These are phyloP conservation scores for Naganishia albida DNA, from an alignment of 1,284 basidiomycete species.

Conservation along the genomic window DNA sequence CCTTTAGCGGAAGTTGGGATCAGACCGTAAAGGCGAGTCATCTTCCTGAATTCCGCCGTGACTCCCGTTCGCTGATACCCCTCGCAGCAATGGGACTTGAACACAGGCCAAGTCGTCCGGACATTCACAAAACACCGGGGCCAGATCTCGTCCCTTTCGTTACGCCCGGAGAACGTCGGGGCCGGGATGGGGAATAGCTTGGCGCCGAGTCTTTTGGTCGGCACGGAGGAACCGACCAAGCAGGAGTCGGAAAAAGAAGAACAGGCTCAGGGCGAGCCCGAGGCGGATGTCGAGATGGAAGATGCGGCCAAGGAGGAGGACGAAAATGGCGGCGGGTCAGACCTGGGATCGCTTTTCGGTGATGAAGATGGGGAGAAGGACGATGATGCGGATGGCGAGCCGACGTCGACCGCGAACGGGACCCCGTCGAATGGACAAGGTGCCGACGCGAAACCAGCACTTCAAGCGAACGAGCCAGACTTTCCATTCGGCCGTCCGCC, in stretches of 20 bases:
- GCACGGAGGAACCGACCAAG: neutral
- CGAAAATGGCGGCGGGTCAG: conserved; percentile 47
- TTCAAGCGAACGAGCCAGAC: neutral
- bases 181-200: conserved; percentile 20
- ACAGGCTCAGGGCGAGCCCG: neutral
- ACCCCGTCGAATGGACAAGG: conserved; percentile 27
- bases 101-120: conserved; percentile 79
- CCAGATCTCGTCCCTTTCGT: conserved; percentile 78
- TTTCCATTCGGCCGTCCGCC: conserved; percentile 17
- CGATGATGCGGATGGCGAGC: conserved; percentile 57
- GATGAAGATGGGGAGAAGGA: conserved; percentile 38
- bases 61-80: neutral
- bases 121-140: conserved; percentile 80
- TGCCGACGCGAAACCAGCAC: conserved; percentile 56
- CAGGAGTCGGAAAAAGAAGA: neutral
- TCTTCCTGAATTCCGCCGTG: too few relatives aligned
- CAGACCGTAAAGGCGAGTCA: conserved; percentile 78
- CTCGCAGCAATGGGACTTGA: conserved; percentile 91
- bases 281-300: conserved; percentile 24
- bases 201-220: conserved; percentile 17
- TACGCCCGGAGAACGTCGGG: conserved; percentile 63
- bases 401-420: conserved; percentile 16
- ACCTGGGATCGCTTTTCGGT: conserved; percentile 75
- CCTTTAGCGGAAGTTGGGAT: conserved; percentile 94
- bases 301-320: conserved; percentile 19